A percentile compares a stretch with the other conserved stretches of the same genome.
These are phyloP conservation scores for Dioscorea alata DNA, from an alignment of 106 monocot genomes.

Conservation along the genomic window DNA sequence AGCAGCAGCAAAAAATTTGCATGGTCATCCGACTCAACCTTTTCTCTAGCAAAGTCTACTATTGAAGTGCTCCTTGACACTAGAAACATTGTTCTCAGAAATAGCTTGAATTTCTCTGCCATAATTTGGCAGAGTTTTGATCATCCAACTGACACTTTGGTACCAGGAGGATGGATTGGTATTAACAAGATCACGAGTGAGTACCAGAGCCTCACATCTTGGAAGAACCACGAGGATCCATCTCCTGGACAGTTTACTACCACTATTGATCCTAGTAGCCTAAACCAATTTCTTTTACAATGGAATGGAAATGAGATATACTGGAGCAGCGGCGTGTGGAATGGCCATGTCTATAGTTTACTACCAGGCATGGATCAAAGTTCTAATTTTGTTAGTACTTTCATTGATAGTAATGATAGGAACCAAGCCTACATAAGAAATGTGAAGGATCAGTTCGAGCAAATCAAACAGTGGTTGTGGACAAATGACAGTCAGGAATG, in stretches of 20 bases:
- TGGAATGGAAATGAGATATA: slow-evolving; percentile 21
- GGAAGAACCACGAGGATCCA: slow-evolving; percentile 20
- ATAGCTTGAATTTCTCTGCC: not conserved
- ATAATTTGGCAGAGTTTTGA: slow-evolving; percentile 40
- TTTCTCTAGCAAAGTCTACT: not conserved
- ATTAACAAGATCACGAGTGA: slow-evolving; percentile 28
- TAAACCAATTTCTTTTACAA: slow-evolving; percentile 15
- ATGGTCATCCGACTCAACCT: slow-evolving; percentile 25
- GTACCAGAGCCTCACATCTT: slow-evolving; percentile 15
- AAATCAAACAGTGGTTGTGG: slow-evolving; percentile 10
- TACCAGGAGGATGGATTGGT: slow-evolving; percentile 19
- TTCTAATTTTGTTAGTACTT: slow-evolving; percentile 4
- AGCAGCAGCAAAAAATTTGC: slow-evolving; percentile 1
- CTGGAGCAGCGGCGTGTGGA: no score
- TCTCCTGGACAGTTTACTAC: slow-evolving; percentile 14
- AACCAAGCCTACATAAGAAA: slow-evolving; percentile 11
- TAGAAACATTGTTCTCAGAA: slow-evolving; percentile 21
- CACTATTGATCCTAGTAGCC: slow-evolving; percentile 19
- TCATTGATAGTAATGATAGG: not conserved
- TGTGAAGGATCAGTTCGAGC: slow-evolving; percentile 18
- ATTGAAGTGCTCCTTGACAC: slow-evolving; percentile 25
- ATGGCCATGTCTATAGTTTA: slow-evolving; percentile 12
- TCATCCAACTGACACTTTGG: slow-evolving; percentile 22
- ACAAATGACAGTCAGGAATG: not conserved
- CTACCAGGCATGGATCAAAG: slow-evolving; percentile 5